Base-by-base conservation (phyloP, 2,329 filamentous ascomycete species). In the Stemphylium lycopersici region DNA sequence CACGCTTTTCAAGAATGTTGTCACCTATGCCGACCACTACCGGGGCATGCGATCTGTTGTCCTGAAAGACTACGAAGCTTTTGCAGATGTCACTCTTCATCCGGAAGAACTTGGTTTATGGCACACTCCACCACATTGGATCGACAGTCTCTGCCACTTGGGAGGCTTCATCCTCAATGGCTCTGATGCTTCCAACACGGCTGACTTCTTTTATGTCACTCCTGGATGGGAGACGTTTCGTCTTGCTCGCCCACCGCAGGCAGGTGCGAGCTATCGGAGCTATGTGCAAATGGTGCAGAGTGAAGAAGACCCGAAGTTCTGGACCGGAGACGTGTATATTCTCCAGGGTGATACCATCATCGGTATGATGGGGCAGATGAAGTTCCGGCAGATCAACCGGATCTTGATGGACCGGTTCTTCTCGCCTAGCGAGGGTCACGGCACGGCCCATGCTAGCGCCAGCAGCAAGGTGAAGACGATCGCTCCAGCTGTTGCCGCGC, bases 21-120 rank as follows among this genome's bases (percentile, higher is more conserved):
- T 68, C 29, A 39, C 61, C 24, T 70, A 68, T 45, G 44, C 43
- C 0, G 48, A 66, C 39, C 52, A 60, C 33, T 71, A 65, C 47
- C 45, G 62, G 3, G 63, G 57, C 10, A 66, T 67, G 59, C 36
- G 61, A 22, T 61, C 65, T 7, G 63, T 68, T 1, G 37, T 67
- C 18, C 34, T 71, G 15, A 37, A 67, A 45, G 50, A 62, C 11
- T 36, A 60, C 2, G 67, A 70, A 39, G 59, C 58, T 2, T 57
- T 56, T n/a, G 54, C 52, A 20, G 42, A 55, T 3, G 37, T 55
- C 10, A 40, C 38, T 40, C 13, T 40, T 12, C 38, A 40, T 26
- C 38, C 38, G 2, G 38, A 40, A 40, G 38, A 40, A 20, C 38
- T 24, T 40, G 18, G 38, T 26, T 24, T 40, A 18, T 40, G 18